Evolutionary conservation across 2,329 filamentous ascomycete species (phyloP).

Genomic region (Scleromitrula shiraiana): DNA sequence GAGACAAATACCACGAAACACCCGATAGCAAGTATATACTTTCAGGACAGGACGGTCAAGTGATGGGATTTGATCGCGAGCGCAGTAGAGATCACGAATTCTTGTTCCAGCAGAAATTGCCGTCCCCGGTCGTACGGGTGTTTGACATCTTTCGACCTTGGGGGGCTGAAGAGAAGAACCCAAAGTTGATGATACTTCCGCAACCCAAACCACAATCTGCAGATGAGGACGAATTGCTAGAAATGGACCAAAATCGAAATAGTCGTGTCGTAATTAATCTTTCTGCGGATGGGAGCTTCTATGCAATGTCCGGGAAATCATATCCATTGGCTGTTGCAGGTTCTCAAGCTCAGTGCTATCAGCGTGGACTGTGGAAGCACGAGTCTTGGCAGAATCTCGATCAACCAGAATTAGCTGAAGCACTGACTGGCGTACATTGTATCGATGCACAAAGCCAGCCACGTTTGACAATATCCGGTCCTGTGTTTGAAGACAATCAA

Average conservation of each 20-base stretch:
- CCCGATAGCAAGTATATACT: constrained; percentile 88
- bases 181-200: constrained; percentile 74
- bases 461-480: constrained; percentile 38
- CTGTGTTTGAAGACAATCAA: constrained; percentile 16
- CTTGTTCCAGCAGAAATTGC: constrained; percentile 61
- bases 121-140: constrained; percentile 74
- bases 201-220: constrained; percentile 63
- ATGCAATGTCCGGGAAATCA: constrained; percentile 76
- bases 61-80: constrained; percentile 69
- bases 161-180: constrained; percentile 56
- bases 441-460: constrained; percentile 41
- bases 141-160: constrained; percentile 79
- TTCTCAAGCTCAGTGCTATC: constrained; percentile 44
- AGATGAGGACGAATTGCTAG: constrained; percentile 39
- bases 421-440: constrained; percentile 64
- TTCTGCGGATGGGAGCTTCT: constrained; percentile 84
- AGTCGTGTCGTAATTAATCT: constrained; percentile 77
- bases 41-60: constrained; percentile 73
- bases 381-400: constrained; percentile 29
- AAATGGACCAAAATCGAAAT: constrained; percentile 41
- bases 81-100: constrained; percentile 24
- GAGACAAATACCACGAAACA: constrained; percentile 62
- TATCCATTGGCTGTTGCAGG: constrained; percentile 80
- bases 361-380: constrained; percentile 43
- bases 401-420: constrained; percentile 45